phyloP scores from a whole-genome alignment of 257 asterid genomes.

The Coffea eugenioides region DNA sequence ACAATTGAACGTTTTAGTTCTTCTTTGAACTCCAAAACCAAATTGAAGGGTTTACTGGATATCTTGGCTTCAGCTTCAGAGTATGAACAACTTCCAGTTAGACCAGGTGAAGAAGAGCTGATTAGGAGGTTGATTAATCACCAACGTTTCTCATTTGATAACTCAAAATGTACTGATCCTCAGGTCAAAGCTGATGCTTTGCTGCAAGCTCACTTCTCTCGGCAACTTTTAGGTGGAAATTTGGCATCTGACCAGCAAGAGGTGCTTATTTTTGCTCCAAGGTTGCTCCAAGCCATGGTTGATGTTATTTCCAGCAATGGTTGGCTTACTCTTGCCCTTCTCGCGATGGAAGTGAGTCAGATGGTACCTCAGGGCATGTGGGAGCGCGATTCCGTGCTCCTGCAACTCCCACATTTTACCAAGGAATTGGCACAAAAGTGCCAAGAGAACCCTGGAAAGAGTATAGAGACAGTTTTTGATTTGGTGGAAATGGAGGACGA shows the following conservation, averaged over 20 bases:
- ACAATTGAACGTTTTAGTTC: conserved; percentile 47
- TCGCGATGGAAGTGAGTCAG: conserved; percentile 43
- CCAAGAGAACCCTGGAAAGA: conserved; percentile 41
- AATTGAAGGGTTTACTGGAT: conserved; percentile 42
- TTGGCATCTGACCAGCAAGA: conserved; percentile 38
- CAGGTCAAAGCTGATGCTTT: conserved; percentile 44
- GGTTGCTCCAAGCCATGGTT: conserved; percentile 45
- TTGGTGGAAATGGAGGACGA: conserved; percentile 19
- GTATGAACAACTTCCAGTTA: conserved; percentile 35
- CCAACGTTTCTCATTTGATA: conserved; percentile 38
- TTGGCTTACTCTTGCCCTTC: conserved; percentile 40
- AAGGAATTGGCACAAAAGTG: conserved; percentile 42
- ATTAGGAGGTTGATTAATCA: conserved; percentile 40
- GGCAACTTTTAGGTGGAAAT: conserved; percentile 36
- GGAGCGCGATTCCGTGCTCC: conserved; percentile 41
- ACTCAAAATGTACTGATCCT: conserved; percentile 36
- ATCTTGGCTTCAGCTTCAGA: conserved; percentile 44
- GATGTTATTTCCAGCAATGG: conserved; percentile 48
- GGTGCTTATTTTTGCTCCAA: conserved; percentile 30
- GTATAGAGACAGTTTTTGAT: too few species aligned
- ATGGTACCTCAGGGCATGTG: conserved; percentile 48
- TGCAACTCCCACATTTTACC: conserved; percentile 43
- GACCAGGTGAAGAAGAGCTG: conserved; percentile 47
- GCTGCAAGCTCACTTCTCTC: conserved; percentile 41
- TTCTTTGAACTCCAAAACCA: conserved; percentile 36